Evolutionary conservation across 306 rosid genomes (phyloP), one percentile per base, ranked within the genome.

Genomic region (Cicer judaicum): DNA sequence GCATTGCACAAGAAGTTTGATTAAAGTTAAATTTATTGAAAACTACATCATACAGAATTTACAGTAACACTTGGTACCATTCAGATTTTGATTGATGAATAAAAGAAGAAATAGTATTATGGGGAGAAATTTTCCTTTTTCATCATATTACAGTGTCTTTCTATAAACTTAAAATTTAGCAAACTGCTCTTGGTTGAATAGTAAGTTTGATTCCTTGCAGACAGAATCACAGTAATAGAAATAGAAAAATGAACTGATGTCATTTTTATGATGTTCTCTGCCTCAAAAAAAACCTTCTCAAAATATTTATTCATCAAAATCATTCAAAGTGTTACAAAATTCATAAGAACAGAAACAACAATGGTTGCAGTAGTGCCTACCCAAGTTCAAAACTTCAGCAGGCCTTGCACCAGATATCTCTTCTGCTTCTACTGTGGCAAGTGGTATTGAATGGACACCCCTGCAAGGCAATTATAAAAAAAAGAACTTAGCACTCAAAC

Each of bases 361-460:
- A 56, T 52, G 57, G 24, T 40, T 24, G n/a, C 14, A 4, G 46
- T 29, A 29, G 34, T 29, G 72, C 91, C 62, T 84, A 91, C 98
- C 96, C 81, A 94, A 80, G 85, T 89, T 94, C 55, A 82, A 88
- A 73, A 90, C 97, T 85, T 94, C 97, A 69, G 95, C 97, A 7
- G 97, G 97, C 73, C 50, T 83, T 68, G 95, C 85, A 57, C 90
- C 97, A 5, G 98, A 90, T 53, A 94, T 64, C 88, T 90, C 93
- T 77, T 91, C 96, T 6, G 54, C 93, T 5, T 90, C 95, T 40
- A 94, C 77, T 6, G 98, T 85, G 42, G 95, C 89, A 76, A 92
- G 87, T 16, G 83, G 85, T 59, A 85, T 46, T 16, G 92, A 84
- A 79, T 83, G 89, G 85, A 48, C 57, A 73, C 69, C 85, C 82